Base-by-base conservation (phyloP, 2,329 filamentous ascomycete species). In the Fusarium dlaminii region DNA sequence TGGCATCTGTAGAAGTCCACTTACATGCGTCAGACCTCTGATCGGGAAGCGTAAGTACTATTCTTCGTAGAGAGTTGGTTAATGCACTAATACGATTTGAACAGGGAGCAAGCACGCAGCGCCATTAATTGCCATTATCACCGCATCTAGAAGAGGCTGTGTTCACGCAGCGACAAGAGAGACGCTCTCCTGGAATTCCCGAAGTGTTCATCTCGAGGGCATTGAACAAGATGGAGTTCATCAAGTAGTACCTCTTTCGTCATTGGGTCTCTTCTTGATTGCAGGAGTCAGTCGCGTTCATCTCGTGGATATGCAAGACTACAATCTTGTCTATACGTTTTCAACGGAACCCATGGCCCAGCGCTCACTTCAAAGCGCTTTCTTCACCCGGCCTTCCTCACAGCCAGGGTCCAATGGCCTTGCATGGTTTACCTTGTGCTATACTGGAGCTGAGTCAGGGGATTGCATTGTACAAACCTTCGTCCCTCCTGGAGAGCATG, bases 401-500 rank as follows among this genome's bases (percentile, higher is more conserved):
- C 54, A 84, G 83, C 68, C 89, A 87, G 88, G 87, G 20, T 87
- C 86, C 3, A 82, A 86, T 3, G 89, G 90, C 1, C 81, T 95
- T 3, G 85, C 86, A 34, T 90, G 87, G 20, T 84, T 94, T n/a
- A 90, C 89, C 1, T 81, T 94, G 29, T 89, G 88, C 18, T 94
- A 94, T 77, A 86, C 87, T 7, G 87, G 89, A 66, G 83, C 85
- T 8, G 88, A 90, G 27, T 89, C 88, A 0, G 87, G 89, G 17
- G 87, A 91, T 55, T 90, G 91, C 64, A 85, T 93, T 27, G 83
- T 94, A 70, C 90, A 93, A 60, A 91, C 87, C 0, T 93, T 91
- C 76, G 83, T 86, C 1, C 87, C 90, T 1, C 81, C 86, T 15
- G 82, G 86, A 36, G 87, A 89, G 17, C 85, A 82, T 40, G 88